phyloP scores from a whole-genome alignment of 1,284 basidiomycete species.

The Pseudozyma flocculosa region DNA sequence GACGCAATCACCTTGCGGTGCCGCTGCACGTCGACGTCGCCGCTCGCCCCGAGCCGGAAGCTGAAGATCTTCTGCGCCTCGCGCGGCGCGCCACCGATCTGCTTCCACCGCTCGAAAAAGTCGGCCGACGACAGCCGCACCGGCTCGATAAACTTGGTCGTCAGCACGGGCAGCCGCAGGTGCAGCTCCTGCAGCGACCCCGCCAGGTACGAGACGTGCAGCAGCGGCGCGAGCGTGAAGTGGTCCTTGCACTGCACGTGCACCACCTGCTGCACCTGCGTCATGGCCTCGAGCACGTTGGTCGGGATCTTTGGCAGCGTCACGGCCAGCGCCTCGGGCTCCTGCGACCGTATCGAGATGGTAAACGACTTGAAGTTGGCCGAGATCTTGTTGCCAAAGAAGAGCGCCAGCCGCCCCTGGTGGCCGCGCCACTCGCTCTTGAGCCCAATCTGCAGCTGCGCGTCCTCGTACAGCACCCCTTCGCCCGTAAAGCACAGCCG shows the following conservation, averaged over 20 bases:
- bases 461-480: conserved; percentile 92
- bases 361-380: conserved; percentile 85
- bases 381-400: conserved; percentile 92
- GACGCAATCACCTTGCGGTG: conserved; percentile 77
- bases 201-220: conserved; percentile 86
- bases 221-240: conserved; percentile 76
- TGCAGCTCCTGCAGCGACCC: conserved; percentile 85
- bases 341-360: conserved; percentile 68
- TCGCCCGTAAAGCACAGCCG: conserved; percentile 78
- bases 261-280: conserved; percentile 87
- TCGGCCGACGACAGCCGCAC: conserved; percentile 78
- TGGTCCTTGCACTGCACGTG: conserved; percentile 90
- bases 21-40: conserved; percentile 72
- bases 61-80: conserved; percentile 88
- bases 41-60: conserved; percentile 66
- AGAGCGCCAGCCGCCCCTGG: conserved; percentile 85
- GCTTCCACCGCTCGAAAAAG: conserved; percentile 97
- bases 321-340: conserved; percentile 73
- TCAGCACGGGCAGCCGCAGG: conserved; percentile 78
- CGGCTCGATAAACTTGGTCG: conserved; percentile 91
- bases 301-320: conserved; percentile 83
- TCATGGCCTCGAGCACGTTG: conserved; percentile 74
- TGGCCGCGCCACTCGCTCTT: conserved; percentile 94
- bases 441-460: conserved; percentile 90
- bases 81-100: conserved; percentile 86